Evolutionary conservation across 2,329 filamentous ascomycete species (phyloP).

Genomic region (Pseudogymnoascus sp.): DNA sequence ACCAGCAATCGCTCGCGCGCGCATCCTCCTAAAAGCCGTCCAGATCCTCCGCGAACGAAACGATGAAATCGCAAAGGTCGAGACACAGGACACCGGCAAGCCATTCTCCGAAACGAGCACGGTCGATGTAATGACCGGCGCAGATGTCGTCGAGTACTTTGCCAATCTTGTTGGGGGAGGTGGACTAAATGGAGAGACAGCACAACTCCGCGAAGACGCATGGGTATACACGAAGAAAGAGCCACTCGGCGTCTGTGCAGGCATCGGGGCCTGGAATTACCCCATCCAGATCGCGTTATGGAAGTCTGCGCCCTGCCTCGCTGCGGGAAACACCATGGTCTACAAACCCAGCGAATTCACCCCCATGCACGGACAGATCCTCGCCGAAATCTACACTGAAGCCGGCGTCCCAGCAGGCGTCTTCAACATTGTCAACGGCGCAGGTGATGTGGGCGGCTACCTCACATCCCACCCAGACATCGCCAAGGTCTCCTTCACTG

Average conservation of each 20-base stretch:
- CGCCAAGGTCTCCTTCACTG: conserved; percentile 84
- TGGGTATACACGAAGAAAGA: conserved; percentile 81
- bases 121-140: conserved; percentile 76
- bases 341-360: conserved; percentile 89
- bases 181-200: conserved; percentile 73
- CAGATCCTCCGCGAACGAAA: conserved; percentile 67
- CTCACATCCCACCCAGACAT: conserved; percentile 66
- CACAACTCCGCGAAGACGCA: conserved; percentile 65
- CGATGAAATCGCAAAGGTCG: conserved; percentile 69
- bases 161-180: conserved; percentile 71
- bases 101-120: conserved; percentile 76
- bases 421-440: conserved; percentile 81
- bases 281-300: conserved; percentile 85
- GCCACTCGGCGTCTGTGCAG: conserved; percentile 74
- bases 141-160: conserved; percentile 81
- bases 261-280: conserved; percentile 89
- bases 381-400: conserved; percentile 70
- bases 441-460: conserved; percentile 68
- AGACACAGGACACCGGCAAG: conserved; percentile 83
- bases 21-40: conserved; percentile 72
- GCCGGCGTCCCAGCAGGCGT: conserved; percentile 75
- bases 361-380: conserved; percentile 68
- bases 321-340: conserved; percentile 82
- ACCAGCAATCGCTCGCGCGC: conserved; percentile 64
- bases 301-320: conserved; percentile 81